Percentiles rank a stretch among this genome's conserved stretches.
These are phyloP conservation scores for Entophlyctis luteolus DNA, from an alignment of 192 early-diverging fungal species.

Conservation along the genomic window DNA sequence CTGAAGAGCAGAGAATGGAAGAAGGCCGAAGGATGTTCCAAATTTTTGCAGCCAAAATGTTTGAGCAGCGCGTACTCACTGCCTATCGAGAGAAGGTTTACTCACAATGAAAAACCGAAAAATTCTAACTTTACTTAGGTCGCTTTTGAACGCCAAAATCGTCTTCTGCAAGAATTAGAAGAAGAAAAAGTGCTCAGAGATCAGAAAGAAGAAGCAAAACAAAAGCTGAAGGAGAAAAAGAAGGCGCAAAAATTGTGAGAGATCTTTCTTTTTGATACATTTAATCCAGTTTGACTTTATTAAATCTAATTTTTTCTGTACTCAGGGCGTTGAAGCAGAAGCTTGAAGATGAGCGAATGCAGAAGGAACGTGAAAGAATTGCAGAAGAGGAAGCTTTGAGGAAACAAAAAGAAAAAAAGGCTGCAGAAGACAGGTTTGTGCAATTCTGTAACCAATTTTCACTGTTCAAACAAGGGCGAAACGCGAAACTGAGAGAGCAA, in stretches of 20 bases:
- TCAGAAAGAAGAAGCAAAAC: slow-evolving; percentile 38
- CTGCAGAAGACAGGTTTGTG: slow-evolving; percentile 34
- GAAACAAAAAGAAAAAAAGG: slow-evolving; percentile 37
- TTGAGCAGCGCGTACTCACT: slow-evolving; percentile 91
- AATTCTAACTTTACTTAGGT: no score
- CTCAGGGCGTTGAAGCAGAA: slow-evolving; percentile 64
- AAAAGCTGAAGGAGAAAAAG: slow-evolving; percentile 54
- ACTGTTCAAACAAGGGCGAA: slow-evolving; percentile 37
- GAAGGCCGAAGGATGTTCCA: slow-evolving; percentile 92
- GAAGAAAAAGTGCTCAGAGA: slow-evolving; percentile 64
- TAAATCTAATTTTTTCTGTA: no score
- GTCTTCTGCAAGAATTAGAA: slow-evolving; percentile 82
- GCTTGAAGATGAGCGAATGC: slow-evolving; percentile 61
- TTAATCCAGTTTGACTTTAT: not conserved
- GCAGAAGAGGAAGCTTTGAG: slow-evolving; percentile 45
- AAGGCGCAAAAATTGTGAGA: slow-evolving; percentile 59
- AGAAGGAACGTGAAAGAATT: slow-evolving; percentile 65
- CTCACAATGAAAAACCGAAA: no score
- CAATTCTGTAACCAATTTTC: no score
- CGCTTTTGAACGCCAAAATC: slow-evolving; percentile 80
- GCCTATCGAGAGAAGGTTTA: slow-evolving; percentile 91
- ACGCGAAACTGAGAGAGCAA: slow-evolving; percentile 40
- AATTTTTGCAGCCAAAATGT: slow-evolving; percentile 93
- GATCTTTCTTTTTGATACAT: not conserved
- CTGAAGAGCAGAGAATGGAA: slow-evolving; percentile 86